Base-by-base conservation (phyloP, 2,329 filamentous ascomycete species). In the Colletotrichum shisoi region DNA sequence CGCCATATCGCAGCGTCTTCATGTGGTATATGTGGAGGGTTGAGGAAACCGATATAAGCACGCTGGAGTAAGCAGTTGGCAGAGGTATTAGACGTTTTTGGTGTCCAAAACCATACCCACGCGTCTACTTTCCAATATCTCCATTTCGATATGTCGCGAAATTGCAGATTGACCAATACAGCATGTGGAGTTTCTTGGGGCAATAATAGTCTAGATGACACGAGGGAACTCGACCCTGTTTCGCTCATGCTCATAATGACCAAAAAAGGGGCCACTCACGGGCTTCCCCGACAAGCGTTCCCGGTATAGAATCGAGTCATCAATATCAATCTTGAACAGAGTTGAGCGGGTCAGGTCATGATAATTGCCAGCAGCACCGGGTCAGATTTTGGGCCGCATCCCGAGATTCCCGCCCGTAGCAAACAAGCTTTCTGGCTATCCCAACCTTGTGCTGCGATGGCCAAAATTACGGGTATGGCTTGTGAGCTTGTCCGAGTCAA, bases 21-120 rank as follows among this genome's bases (percentile, higher is more conserved):
- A 97, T 97, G 94, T 97, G 94, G 94, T 96, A 96, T 76, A 96
- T 97, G 91, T 97, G 94, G 94, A 84, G 90, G 67, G 88, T 94
- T 12, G 91, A 90, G 75, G 88, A 93, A 74, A 92, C 93, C 4
- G 91, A 96, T 77, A 79, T 94, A 31, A 87, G 84, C 69, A 84
- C 85, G 3, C 74, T 89, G 76, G 85, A 87, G 70, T 80, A 73
- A 73, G 76, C 71, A 56, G 24, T 15, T 44, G 24, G 44, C 40
- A 37, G 46, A 60, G 27, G 7, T 15, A 31, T 31, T 37, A 58
- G 27, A 9, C 53, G 27, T 45, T 57, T 34, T 4, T 17, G 17
- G 45, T 42, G 39, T 34, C 7, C 31, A 27, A 40, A 51, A 27
- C 13, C 19, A 49, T 34, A 21, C 40, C 56, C 46, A 21, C 63